Conservation (phyloP, 768 basidiomycete species). For the Sporobolomyces roseus region DNA sequence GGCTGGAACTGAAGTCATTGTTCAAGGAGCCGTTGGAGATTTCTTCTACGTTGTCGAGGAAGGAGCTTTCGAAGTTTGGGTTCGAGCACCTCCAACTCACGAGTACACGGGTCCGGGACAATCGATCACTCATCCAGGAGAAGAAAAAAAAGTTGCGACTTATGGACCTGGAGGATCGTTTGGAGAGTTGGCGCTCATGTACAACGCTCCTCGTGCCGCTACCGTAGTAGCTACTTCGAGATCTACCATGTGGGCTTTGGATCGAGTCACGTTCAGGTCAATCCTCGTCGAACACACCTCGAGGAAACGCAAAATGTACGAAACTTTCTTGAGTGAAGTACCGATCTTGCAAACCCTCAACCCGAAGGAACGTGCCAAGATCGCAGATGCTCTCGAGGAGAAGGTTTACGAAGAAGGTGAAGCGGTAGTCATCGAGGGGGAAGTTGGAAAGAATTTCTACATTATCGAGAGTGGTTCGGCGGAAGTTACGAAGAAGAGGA, state of each 20-base stretch:
- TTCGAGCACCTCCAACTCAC: constrained; percentile 45
- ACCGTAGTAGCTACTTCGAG: constrained; percentile 80
- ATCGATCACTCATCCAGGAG: constrained; percentile 52
- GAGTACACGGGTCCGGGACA: constrained; percentile 40
- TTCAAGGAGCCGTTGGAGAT: constrained; percentile 94
- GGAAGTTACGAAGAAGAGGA: constrained; percentile 70
- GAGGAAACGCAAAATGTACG: constrained; percentile 88
- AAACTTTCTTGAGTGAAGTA: constrained; percentile 88
- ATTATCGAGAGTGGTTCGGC: constrained; percentile 94
- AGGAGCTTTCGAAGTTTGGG: constrained; percentile 76
- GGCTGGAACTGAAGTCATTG: constrained; percentile 81
- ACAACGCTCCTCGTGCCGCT: constrained; percentile 91
- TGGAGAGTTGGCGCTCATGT: constrained; percentile 96
- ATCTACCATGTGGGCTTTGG: constrained; percentile 82
- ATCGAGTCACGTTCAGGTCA: constrained; percentile 96
- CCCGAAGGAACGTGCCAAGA: constrained; percentile 87
- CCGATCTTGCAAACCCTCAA: constrained; percentile 79
- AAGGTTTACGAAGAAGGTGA: constrained; percentile 75
- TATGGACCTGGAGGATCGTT: constrained; percentile 82
- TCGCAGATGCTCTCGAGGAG: constrained; percentile 89
- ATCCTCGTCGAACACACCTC: constrained; percentile 93
- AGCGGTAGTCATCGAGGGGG: constrained; percentile 83
- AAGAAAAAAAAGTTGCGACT: constrained; percentile 60
- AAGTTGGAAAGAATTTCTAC: constrained; percentile 95
- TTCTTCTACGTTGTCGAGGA: constrained; percentile 96